Percentiles rank a stretch among this genome's conserved stretches.
Conservation (phyloP, 192 early-diverging fungal species). For the Podila clonocystis region DNA sequence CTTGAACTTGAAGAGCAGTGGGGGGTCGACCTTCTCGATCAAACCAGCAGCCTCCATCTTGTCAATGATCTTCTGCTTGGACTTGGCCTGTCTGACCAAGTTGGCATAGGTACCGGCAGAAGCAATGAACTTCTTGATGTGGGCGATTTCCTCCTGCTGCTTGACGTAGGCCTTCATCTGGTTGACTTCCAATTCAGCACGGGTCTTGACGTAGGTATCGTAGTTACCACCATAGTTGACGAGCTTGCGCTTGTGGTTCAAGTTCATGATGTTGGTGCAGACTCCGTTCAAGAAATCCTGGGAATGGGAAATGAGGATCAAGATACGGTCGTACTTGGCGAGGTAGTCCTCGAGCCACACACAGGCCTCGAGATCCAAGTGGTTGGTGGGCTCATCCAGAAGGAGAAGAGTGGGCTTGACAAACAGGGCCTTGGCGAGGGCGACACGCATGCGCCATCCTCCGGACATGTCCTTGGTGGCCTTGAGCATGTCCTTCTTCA, state of each 20-base stretch:
- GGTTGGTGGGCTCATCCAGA: slow-evolving; percentile 94
- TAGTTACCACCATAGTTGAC: slow-evolving; percentile 98
- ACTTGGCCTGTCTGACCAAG: slow-evolving; percentile 96
- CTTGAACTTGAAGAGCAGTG: slow-evolving; percentile 82
- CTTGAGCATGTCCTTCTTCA: slow-evolving; percentile 86
- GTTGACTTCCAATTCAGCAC: slow-evolving; percentile 95
- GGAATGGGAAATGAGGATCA: slow-evolving; percentile 92
- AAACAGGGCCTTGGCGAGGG: slow-evolving; percentile 96
- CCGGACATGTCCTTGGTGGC: slow-evolving; percentile 97
- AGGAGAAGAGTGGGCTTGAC: slow-evolving; percentile 88
- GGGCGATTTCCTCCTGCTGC: slow-evolving; percentile 98
- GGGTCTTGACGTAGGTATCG: slow-evolving; percentile 95
- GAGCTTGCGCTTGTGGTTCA: slow-evolving; percentile 90
- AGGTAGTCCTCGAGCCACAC: slow-evolving; percentile 98
- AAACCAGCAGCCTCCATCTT: slow-evolving; percentile 99
- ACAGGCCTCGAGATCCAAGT: slow-evolving; percentile 92
- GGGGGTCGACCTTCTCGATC: slow-evolving; percentile 91
- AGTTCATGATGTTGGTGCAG: slow-evolving; percentile 94
- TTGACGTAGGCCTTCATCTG: slow-evolving; percentile 99
- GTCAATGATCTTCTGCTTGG: slow-evolving; percentile 99
- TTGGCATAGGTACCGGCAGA: slow-evolving; percentile 99
- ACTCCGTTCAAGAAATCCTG: slow-evolving; percentile 96
- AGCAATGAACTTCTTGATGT: slow-evolving; percentile 99
- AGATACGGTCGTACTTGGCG: slow-evolving; percentile 79
- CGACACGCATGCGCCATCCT: slow-evolving; percentile 99